phyloP scores from a whole-genome alignment of 345 rosid genomes.

The Cardiospermum halicacabum region DNA sequence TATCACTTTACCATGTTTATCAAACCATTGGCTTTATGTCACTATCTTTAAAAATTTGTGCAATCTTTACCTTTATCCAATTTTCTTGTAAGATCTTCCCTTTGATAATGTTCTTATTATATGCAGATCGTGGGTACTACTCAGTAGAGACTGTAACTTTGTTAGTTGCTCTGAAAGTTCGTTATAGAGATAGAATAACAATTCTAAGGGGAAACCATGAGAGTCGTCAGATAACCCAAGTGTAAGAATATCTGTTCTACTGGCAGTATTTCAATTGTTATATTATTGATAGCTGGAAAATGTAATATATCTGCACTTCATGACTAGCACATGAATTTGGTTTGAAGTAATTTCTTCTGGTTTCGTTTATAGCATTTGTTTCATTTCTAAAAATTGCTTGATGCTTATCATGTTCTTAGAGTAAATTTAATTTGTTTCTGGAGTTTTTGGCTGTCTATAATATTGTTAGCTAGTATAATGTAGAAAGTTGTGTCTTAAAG shows the following conservation, averaged over 20 bases:
- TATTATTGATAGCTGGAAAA: not conserved
- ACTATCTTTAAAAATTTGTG: not conserved
- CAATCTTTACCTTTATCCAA: not conserved
- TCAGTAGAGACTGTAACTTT: conserved; percentile 62
- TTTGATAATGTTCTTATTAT: not conserved
- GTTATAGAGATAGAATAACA: conserved; percentile 57
- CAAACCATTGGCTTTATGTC: not conserved
- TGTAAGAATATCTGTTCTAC: conserved; percentile 35
- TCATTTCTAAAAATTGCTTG: not conserved
- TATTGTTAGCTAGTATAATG: no score
- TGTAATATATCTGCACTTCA: not conserved
- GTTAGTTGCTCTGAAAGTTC: conserved; percentile 55
- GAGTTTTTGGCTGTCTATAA: not conserved
- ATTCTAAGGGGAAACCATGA: conserved; percentile 59
- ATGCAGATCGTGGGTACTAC: conserved; percentile 62
- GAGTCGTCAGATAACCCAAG: conserved; percentile 67
- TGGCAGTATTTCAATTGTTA: not conserved
- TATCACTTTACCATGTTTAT: not conserved
- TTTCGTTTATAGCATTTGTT: not conserved
- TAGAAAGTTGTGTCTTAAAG: no score
- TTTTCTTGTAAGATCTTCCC: not conserved
- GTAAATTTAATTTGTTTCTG: not conserved
- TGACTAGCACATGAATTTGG: not conserved
- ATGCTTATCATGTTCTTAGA: not conserved
- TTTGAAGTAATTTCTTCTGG: not conserved